phyloP scores from a whole-genome alignment of 2,329 filamentous ascomycete genomes.

The Ploettnerulaceae sp. region DNA sequence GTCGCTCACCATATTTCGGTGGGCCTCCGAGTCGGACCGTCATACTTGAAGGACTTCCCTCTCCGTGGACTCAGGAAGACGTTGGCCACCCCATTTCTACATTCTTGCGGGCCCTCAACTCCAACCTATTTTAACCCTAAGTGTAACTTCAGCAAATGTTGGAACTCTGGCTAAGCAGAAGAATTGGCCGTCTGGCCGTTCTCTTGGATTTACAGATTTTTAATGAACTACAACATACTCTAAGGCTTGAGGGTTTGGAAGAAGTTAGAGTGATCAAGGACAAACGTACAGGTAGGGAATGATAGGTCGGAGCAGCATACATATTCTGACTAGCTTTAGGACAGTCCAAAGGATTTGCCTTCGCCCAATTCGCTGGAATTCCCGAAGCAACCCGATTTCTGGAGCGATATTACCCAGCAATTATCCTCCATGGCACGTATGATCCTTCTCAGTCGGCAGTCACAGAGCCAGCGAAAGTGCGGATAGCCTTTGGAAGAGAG shows the following conservation, averaged over 20 bases:
- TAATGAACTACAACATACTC: constrained; percentile 47
- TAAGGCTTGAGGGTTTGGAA: constrained; percentile 48
- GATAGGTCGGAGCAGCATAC: constrained; percentile 5
- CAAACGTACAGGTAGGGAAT: constrained; percentile 47
- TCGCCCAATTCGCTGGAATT: constrained; percentile 48
- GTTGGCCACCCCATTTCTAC: constrained; percentile 42
- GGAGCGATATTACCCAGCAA: constrained; percentile 45
- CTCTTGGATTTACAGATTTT: constrained; percentile 45
- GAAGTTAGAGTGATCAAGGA: constrained; percentile 54
- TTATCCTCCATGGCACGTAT: constrained; percentile 44
- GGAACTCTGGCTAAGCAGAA: constrained; percentile 36
- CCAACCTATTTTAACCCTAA: constrained; percentile 31
- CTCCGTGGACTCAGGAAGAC: constrained; percentile 46
- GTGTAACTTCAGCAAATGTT: constrained; percentile 32
- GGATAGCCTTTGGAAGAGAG: constrained; percentile 49
- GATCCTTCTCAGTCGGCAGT: constrained; percentile 38
- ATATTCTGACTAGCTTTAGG: constrained; percentile 36
- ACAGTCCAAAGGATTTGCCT: constrained; percentile 50
- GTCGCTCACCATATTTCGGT: constrained; percentile 33
- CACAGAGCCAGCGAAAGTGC: constrained; percentile 36
- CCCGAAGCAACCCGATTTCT: constrained; percentile 48
- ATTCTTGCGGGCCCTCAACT: constrained; percentile 18
- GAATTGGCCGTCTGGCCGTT: constrained; percentile 33
- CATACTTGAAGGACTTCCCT: constrained; percentile 50
- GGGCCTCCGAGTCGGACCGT: constrained; percentile 45